Evolutionary conservation across 2,329 filamentous ascomycete genomes (phyloP).

Genomic region (Sporothrix pallida): DNA sequence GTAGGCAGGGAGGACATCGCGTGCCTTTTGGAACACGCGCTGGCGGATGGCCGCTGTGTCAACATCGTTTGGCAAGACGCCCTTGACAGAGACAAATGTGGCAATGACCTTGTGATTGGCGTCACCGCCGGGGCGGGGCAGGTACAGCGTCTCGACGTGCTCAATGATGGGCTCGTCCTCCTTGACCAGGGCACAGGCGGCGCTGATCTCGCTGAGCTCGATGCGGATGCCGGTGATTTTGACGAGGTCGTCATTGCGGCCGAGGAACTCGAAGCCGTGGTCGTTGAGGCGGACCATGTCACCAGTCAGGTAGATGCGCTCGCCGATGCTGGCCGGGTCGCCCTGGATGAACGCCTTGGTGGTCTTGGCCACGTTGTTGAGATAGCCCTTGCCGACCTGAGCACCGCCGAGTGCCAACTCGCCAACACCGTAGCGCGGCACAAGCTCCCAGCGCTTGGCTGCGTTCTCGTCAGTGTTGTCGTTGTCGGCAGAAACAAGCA

Average conservation of each 20-base stretch:
- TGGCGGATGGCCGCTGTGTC: conserved; percentile 26
- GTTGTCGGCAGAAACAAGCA: not conserved
- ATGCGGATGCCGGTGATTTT: conserved; percentile 68
- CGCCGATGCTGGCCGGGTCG: conserved; percentile 32
- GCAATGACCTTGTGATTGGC: conserved; percentile 46
- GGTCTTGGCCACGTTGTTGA: conserved; percentile 47
- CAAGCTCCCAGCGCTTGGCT: conserved; percentile 41
- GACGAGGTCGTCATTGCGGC: conserved; percentile 65
- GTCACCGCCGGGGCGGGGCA: conserved; percentile 42
- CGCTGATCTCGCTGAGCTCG: conserved; percentile 56
- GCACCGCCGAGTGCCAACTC: conserved; percentile 57
- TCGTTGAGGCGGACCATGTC: conserved; percentile 59
- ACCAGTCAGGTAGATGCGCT: conserved; percentile 53
- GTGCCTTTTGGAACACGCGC: conserved; percentile 31
- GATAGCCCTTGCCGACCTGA: conserved; percentile 62
- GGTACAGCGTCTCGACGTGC: conserved; percentile 46
- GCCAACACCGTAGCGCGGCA: conserved; percentile 61
- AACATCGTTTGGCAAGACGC: not conserved
- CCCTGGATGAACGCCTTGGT: conserved; percentile 36
- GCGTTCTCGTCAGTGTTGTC: not conserved
- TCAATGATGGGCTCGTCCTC: conserved; percentile 45
- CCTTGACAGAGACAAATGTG: conserved; percentile 43
- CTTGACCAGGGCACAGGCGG: conserved; percentile 43
- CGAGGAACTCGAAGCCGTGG: conserved; percentile 61
- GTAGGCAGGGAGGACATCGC: conserved; percentile 38